Evolutionary conservation across 2,329 filamentous ascomycete genomes (phyloP), one percentile per base, ranked within the genome.

Genomic region (Fusarium temperatum): DNA sequence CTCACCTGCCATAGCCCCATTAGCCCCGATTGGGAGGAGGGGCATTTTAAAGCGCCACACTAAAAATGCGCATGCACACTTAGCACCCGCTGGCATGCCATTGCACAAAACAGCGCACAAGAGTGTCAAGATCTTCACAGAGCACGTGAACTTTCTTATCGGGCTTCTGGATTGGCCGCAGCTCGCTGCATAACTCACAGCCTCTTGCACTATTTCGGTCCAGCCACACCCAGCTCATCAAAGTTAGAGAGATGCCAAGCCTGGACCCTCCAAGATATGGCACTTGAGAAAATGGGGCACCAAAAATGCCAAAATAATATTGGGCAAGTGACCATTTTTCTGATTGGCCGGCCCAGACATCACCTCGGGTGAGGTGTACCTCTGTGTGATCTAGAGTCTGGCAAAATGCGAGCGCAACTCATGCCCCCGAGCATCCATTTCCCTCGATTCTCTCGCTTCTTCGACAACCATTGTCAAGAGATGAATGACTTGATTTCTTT

Each of bases 311-410:
- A 80, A 79, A 82, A 81, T 78, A 80, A 81, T 80, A 77, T 75
- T 75, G 79, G 75, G 74, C 70, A 68, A 75, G 77, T 77, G 80
- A 78, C 77, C 80, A 80, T 82, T 83, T 76, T 83, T 83, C 77
- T 83, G 81, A 83, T 83, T 83, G 82, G 82, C 74, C 78, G 58
- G 75, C 64, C 39, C 73, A 78, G 75, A 79, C 80, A 77, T 80
- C 80, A 80, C 78, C 77, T 81, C 73, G 75, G 75, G 73, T 76
- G 78, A 81, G 75, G 76, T 78, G 79, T 80, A 80, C 78, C 76
- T 78, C 73, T 77, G 74, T 80, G 77, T 81, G 80, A 82, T 82
- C 80, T 78, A 76, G 72, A 74, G 72, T 71, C 73, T 70, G 70
- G 70, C 75, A 77, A 74, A 78, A 78, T 76, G 67, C 36, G 76